These are phyloP conservation scores for Gymnopus androsaceus DNA, from an alignment of 1,284 basidiomycete species.

Conservation along the genomic window DNA sequence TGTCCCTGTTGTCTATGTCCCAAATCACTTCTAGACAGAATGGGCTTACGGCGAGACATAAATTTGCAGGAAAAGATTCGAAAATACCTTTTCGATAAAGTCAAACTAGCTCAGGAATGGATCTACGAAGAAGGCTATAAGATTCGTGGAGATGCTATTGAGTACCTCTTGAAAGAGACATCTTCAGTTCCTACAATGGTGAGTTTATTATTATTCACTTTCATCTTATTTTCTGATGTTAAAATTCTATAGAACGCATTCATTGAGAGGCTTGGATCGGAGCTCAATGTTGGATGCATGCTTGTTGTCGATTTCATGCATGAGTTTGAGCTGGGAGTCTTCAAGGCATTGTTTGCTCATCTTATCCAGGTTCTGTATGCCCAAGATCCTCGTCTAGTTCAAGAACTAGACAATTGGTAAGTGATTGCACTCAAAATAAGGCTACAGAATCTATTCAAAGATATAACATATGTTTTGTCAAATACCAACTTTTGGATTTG, in stretches of 20 bases:
- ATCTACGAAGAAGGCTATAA: slow-evolving; percentile 25
- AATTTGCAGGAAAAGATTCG: neutral
- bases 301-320: no score
- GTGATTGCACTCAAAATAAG: neutral
- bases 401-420: slow-evolving; percentile 27
- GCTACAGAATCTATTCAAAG: neutral
- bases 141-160: slow-evolving; percentile 12
- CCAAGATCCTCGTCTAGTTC: neutral
- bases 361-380: neutral
- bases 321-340: no score
- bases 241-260: no score
- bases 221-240: no score
- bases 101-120: slow-evolving; percentile 16
- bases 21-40: slow-evolving; percentile 21
- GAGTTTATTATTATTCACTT: neutral
- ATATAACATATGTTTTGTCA: slow-evolving; percentile 18
- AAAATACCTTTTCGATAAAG: neutral
- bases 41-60: slow-evolving; percentile 7
- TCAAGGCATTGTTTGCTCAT: neutral
- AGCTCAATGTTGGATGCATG: no score
- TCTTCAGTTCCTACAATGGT: slow-evolving; percentile 11
- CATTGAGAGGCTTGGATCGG: no score
- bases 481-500: slow-evolving; percentile 28
- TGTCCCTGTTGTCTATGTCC: slow-evolving; percentile 31
- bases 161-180: neutral